phyloP scores from a whole-genome alignment of 768 basidiomycete species.

The Naematelia encephala region DNA sequence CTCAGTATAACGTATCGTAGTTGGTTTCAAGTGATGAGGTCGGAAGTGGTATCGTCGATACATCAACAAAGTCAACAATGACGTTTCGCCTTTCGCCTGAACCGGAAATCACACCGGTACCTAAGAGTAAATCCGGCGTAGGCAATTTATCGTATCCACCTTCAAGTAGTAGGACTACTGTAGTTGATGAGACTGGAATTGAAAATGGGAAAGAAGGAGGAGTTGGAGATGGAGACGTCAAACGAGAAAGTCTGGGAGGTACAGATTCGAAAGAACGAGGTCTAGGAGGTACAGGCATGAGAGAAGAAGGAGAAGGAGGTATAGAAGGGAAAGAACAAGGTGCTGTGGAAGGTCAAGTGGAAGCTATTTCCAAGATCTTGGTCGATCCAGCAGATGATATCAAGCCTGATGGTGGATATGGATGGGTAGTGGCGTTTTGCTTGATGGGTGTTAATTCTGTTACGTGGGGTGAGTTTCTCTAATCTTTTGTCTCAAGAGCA shows the following conservation, averaged over 20 bases:
- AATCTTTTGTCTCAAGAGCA: neutral
- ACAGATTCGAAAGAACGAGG: neutral
- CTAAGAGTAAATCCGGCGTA: no score
- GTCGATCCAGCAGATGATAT: conserved; percentile 1
- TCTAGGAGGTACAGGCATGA: neutral
- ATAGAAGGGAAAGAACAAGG: neutral
- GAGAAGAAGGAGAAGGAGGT: neutral
- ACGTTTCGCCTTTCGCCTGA: no score
- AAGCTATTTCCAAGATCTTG: no score
- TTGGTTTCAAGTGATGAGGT: no score
- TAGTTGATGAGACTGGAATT: no score
- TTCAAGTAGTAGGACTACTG: no score
- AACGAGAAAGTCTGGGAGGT: neutral
- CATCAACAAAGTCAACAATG: no score
- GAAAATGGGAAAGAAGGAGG: no score
- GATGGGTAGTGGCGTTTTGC: conserved; percentile 48
- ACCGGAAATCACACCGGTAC: no score
- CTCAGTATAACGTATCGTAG: no score
- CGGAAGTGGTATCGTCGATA: no score
- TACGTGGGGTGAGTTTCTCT: conserved; percentile 33
- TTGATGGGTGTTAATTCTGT: conserved; percentile 37
- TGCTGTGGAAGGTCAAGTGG: neutral
- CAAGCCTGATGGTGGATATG: conserved; percentile 50
- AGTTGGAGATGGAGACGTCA: neutral
- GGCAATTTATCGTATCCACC: no score